phyloP scores from a whole-genome alignment of 192 early-diverging fungal genomes.

The Backusella tarrabulga region DNA sequence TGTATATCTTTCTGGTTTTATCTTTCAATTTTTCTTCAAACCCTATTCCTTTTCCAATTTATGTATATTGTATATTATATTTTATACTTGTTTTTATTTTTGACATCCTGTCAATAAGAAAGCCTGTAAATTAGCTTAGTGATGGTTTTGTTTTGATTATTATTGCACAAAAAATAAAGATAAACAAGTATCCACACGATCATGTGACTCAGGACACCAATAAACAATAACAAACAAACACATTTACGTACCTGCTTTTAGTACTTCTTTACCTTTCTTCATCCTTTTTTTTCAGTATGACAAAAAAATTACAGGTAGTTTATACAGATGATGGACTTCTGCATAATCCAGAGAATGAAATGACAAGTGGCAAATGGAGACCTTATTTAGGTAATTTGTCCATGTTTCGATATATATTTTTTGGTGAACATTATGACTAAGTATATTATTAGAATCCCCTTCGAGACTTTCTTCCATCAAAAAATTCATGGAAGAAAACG shows the following conservation, averaged over 20 bases:
- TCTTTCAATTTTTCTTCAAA: not conserved
- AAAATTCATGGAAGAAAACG: slow-evolving; percentile 10
- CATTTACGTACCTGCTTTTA: not conserved
- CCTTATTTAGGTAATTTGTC: slow-evolving; percentile 8
- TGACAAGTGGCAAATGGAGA: slow-evolving; percentile 9
- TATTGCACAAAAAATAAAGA: not conserved
- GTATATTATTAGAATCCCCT: slow-evolving; percentile 16
- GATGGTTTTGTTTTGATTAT: not conserved
- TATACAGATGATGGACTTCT: slow-evolving; percentile 18
- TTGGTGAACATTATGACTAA: not conserved
- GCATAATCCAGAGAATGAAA: slow-evolving; percentile 9
- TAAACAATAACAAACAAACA: not conserved
- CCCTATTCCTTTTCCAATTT: not conserved
- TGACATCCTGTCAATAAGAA: not conserved
- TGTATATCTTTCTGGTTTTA: not conserved
- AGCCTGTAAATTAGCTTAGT: not conserved
- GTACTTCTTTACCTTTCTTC: not conserved
- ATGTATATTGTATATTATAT: not conserved
- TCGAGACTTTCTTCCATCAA: slow-evolving; percentile 21
- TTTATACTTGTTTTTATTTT: not conserved
- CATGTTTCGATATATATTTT: not conserved
- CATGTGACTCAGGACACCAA: not conserved
- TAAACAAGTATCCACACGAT: slow-evolving; percentile 7
- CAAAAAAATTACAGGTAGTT: slow-evolving; percentile 9
- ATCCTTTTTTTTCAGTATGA: not conserved